Base-by-base conservation (phyloP, 371 early-diverging fungal species). In the Mortierella sp. region DNA sequence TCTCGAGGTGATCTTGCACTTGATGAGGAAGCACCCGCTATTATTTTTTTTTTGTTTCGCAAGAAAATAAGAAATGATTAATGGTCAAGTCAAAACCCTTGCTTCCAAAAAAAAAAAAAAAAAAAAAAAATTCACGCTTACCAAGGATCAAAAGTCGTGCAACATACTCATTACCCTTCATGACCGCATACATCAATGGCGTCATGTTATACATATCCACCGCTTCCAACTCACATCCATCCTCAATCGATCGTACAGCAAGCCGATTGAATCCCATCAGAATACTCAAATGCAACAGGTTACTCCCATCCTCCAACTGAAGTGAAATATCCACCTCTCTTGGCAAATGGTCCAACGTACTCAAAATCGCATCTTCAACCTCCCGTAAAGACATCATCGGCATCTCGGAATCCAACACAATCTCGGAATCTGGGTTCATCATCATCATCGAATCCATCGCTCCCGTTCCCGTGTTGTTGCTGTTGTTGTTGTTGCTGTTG, bases 251-350 rank as follows among this genome's bases (percentile, higher is more conserved):
- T 18, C 68, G 51, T 2, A n/a, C 18, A 12, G 72, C 44, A 14
- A 77, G 18, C 4, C 30, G 26, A 28, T 60, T 30, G 28, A 77
- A 65, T 0, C 72, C 72, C 21, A 77, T 25, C 29, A 72, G 29
- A 12, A 72, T 65, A 26, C 68, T 60, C 45, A 77, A 62, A 53
- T 77, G 77, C 23, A 72, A 44, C 55, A 77, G 2, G 30, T 62
- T 77, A 48, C 69, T 77, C 5, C 77, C 72, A 30, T 77, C 77
- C 18, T 77, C 72, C 58, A 77, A 46, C 7, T 72, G 72, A 37
- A 72, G 14, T 0, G 77, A 77, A 29, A 77, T 72, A 43, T 77
- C 77, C 26, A 77, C 51, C 0, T 52, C 63, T 1, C 25, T 26
- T 0, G 77, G 72, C 7, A 77, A 6, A 11, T 55, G 56, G 14